phyloP scores from a whole-genome alignment of 148 eudicot species.

The Rhododendron griersonianum region DNA sequence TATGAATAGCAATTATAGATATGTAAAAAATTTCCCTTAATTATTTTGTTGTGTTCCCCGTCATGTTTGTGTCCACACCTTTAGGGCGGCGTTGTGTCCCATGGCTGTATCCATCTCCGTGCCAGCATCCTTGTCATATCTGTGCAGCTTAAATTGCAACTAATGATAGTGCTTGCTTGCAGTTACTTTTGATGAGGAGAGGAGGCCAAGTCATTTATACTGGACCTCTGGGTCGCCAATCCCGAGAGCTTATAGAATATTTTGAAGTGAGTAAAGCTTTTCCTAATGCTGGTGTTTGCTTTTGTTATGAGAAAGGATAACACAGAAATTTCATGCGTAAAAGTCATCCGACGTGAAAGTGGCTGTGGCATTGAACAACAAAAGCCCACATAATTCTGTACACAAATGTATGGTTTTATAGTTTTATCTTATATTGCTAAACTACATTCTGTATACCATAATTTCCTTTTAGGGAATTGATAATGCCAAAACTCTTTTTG shows the following conservation, averaged over 20 bases:
- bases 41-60: too few species aligned
- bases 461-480: too few species aligned
- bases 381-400: background rate
- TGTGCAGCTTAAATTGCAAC: too few species aligned
- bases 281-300: background rate
- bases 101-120: too few species aligned
- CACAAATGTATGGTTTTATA: background rate
- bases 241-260: constrained; percentile 56
- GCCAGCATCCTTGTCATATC: too few species aligned
- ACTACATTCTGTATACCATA: background rate
- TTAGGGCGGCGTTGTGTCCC: too few species aligned
- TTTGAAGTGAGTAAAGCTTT: constrained; percentile 51
- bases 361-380: background rate
- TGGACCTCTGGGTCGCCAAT: constrained; percentile 60
- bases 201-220: constrained; percentile 71
- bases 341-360: background rate
- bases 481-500: too few species aligned
- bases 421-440: background rate
- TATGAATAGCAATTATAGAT: background rate
- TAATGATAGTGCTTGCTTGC: constrained; percentile 12
- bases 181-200: constrained; percentile 68
- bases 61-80: too few species aligned
- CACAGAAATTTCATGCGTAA: background rate
- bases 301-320: background rate
- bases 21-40: background rate